Evolutionary conservation across 148 eudicot species (phyloP), one percentile per base, ranked within the genome.

Genomic region (Tetragonia tetragonoides): DNA sequence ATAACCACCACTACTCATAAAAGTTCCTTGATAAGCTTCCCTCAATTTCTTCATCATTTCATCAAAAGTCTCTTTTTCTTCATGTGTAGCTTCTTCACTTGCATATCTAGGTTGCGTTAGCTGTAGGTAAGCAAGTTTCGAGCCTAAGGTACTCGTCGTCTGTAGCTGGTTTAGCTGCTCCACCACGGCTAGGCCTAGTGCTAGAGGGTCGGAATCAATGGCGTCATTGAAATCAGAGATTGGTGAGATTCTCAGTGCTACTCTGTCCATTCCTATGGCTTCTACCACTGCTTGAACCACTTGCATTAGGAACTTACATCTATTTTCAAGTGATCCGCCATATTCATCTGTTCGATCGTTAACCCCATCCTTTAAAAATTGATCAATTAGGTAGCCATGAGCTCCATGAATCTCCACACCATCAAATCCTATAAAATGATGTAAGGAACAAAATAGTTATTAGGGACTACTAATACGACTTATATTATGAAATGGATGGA

Each of bases 321-420:
- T 82, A 83, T 88, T 91, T 62, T 80, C 68, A 18, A 87, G 78
- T 14, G 92, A 87, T 14, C 92, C 93, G 11, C 90, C 93, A 17
- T 86, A 88, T 40, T 82, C 88, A 5, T 92, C 92, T 3, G 74
- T 75, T 14, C 92, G 69, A 28, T 86, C 89, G 65, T 92, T 92
- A 77, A 90, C 86, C 6, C 87, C 87, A 37, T 87, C 86, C 71
- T 90, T 90, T 38, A 90, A 54, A 78, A 90, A 92, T 75, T 92
- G 97, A 21, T 92, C 93, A 17, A 92, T 84, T 64, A 92, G 87
- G 87, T 88, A 88, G 21, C 93, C 92, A 16, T 90, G 90, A 20
- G 92, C 97, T 37, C 87, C 90, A 46, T 92, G 92, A 68, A 90
- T 88, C 80, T 92, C 97, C 61, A 90, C 77, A 2, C 97, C 97